A percentile compares a stretch with the other conserved stretches of the same genome.
phyloP scores from a whole-genome alignment of 331 rosid genomes.

The Pyrus hybrid region DNA sequence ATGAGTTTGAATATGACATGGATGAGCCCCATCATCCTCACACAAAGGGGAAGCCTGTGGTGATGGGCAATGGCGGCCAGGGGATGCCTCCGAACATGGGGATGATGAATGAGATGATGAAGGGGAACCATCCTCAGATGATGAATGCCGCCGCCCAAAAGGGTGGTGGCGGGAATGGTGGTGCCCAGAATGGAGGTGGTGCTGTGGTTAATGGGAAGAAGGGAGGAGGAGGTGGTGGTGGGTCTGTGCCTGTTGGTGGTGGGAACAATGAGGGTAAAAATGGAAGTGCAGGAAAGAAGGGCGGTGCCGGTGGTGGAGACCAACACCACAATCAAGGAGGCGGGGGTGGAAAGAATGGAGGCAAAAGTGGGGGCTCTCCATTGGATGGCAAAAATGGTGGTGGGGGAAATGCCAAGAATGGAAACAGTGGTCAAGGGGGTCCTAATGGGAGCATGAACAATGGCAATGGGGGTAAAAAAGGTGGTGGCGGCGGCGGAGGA shows the following conservation, averaged over 20 bases:
- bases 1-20: constrained; percentile 43
- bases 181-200: constrained; percentile 24
- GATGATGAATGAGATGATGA: constrained; percentile 40
- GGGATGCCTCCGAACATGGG: constrained; percentile 25
- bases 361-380: constrained; percentile 19
- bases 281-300: constrained; percentile 19
- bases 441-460: background rate
- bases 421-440: constrained; percentile 6
- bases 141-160: constrained; percentile 33
- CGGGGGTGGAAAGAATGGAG: constrained; percentile 25
- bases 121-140: constrained; percentile 32
- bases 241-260: constrained; percentile 24
- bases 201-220: constrained; percentile 23
- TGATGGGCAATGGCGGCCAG: constrained; percentile 17
- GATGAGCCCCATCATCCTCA: constrained; percentile 31
- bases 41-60: constrained; percentile 33
- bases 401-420: constrained; percentile 22
- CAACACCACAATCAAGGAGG: constrained; percentile 18
- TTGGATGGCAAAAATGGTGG: constrained; percentile 17
- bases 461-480: constrained; percentile 14
- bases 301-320: constrained; percentile 16
- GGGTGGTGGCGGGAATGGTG: constrained; percentile 12
- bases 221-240: constrained; percentile 30
- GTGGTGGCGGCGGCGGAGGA: constrained; percentile 1
- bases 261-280: constrained; percentile 11